phyloP scores from a whole-genome alignment of 345 rosid species.

The Arabis hirsuta region DNA sequence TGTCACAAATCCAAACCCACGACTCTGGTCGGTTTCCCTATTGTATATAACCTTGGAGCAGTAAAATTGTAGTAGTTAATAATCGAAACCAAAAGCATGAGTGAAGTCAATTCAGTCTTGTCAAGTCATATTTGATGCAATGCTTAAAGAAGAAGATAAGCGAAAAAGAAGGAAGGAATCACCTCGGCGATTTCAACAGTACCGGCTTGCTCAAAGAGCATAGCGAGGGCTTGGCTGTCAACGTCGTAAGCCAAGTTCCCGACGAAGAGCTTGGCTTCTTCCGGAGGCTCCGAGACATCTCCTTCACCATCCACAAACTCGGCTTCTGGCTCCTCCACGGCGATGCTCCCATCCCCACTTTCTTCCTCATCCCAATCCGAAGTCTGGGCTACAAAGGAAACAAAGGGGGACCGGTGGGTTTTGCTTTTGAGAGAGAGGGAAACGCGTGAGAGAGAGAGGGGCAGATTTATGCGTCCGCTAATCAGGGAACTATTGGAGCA shows the following conservation, averaged over 20 bases:
- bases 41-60: slow-evolving; percentile 77
- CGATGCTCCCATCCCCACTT: slow-evolving; percentile 42
- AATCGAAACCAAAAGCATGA: background rate
- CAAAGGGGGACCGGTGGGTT: slow-evolving; percentile 48
- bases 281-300: slow-evolving; percentile 59
- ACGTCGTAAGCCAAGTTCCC: slow-evolving; percentile 85
- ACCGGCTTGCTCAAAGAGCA: slow-evolving; percentile 87
- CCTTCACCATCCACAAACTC: slow-evolving; percentile 23
- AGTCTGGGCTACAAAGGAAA: slow-evolving; percentile 62
- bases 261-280: slow-evolving; percentile 84
- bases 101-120: no score
- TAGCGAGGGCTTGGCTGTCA: slow-evolving; percentile 78
- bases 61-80: no score
- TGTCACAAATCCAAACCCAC: slow-evolving; percentile 94
- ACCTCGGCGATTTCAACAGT: slow-evolving; percentile 97
- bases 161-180: slow-evolving; percentile 7
- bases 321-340: slow-evolving; percentile 43
- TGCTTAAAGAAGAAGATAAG: no score
- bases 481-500: slow-evolving; percentile 46
- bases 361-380: slow-evolving; percentile 61
- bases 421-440: slow-evolving; percentile 46
- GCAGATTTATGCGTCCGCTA: slow-evolving; percentile 44
- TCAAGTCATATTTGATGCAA: no score
- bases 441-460: slow-evolving; percentile 44
- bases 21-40: slow-evolving; percentile 80